Evolutionary conservation across 352 stramenopile genomes (phyloP), one percentile per base, ranked within the genome.

Genomic region (Plasmopara halstedii): DNA sequence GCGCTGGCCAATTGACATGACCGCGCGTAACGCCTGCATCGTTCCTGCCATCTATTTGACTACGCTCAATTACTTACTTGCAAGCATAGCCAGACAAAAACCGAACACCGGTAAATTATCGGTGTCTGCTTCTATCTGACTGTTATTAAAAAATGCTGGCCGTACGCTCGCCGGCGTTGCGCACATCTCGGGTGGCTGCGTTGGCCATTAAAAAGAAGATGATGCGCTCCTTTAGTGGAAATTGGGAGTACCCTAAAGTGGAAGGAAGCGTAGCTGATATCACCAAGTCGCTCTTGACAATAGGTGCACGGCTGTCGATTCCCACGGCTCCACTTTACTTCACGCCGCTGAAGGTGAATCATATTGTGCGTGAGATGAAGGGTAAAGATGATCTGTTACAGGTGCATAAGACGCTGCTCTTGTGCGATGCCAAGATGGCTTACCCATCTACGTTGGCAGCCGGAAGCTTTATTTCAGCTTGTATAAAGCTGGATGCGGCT

Each of bases 301-400:
- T 89, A 50, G 77, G 77, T 55, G 72, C 66, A 47, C 77, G 77
- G 0, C 62, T 89, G 48, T 89, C 77, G 39, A 89, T 89, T 53
- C 58, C 80, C 4, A 88, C 80, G 43, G 78, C 76, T 14, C 66
- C 80, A 44, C 64, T 85, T 17, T 88, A 92, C 64, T 70, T 92
- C 43, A 87, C 80, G 59, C 63, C 69, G 47, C 65, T 70, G n/a
- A 92, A 92, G 70, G 64, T 92, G 53, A 73, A 92, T 57, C 74
- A 83, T 49, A 66, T 92, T 18, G 77, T 89, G 53, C 80, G 80
- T 50, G 75, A 84, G 53, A 85, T 88, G 66, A 76, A 89, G 65
- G 75, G 71, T 38, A 55, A 66, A 29, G 73, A 88, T 13, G 80
- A 92, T 48, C 52, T 89, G 18, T 42, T 55, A 31, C 56, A 85